phyloP scores from a whole-genome alignment of 1,139 yeast genomes.

The Geotrichum fermentans region DNA sequence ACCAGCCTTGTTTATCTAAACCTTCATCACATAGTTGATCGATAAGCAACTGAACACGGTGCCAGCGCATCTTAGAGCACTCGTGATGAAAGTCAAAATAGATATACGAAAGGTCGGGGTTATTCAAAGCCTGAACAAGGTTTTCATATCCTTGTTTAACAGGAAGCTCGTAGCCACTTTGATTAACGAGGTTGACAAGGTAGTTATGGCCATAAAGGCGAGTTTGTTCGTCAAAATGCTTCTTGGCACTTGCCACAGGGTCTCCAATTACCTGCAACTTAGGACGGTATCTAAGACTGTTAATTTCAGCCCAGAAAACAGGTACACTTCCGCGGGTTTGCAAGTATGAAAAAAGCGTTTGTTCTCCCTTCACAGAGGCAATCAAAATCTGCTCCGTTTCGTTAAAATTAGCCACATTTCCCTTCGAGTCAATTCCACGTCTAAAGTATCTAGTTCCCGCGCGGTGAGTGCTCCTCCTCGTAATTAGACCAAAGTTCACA shows the following conservation, averaged over 20 bases:
- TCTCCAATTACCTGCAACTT: constrained; percentile 62
- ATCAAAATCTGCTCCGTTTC: constrained; percentile 88
- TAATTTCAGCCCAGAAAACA: constrained; percentile 93
- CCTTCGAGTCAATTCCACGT: constrained; percentile 80
- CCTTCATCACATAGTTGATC: constrained; percentile 64
- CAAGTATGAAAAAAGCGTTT: constrained; percentile 32
- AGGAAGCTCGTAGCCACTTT: constrained; percentile 88
- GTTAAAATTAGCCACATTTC: constrained; percentile 72
- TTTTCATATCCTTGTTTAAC: constrained; percentile 80
- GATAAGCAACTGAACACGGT: constrained; percentile 72
- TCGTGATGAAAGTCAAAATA: constrained; percentile 98
- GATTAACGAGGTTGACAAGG: constrained; percentile 86
- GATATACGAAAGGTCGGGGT: constrained; percentile 58
- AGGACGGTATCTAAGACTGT: constrained; percentile 83
- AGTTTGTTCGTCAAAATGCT: constrained; percentile 71
- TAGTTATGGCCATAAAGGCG: constrained; percentile 71
- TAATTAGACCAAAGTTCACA: constrained; percentile 59
- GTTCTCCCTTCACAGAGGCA: constrained; percentile 28
- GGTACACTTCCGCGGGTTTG: constrained; percentile 92
- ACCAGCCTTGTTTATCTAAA: constrained; percentile 57
- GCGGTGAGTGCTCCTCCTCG: constrained; percentile 74
- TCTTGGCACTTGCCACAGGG: constrained; percentile 57
- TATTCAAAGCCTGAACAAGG: constrained; percentile 58
- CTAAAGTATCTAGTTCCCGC: constrained; percentile 97
- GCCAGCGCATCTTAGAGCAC: constrained; percentile 93